A percentile compares a stretch with the other conserved stretches of the same genome.
phyloP scores from a whole-genome alignment of 2,329 filamentous ascomycete species.

The Meredithiella fracta region DNA sequence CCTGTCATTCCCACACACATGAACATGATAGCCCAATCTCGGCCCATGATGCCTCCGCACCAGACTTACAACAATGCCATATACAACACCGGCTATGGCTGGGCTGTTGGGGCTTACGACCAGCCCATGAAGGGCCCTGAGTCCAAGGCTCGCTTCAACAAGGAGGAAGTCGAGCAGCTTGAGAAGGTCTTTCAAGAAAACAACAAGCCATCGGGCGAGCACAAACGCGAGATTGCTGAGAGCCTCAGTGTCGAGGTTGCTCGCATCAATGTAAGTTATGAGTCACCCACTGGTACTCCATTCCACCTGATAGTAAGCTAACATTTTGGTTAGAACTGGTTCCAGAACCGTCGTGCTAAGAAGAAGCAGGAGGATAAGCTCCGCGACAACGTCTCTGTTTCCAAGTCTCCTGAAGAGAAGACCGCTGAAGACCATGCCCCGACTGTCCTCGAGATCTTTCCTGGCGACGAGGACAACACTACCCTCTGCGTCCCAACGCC shows the following conservation, averaged over 20 bases:
- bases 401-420: slow-evolving; percentile 21
- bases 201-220: slow-evolving; percentile 45
- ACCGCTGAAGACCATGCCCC: slow-evolving; percentile 17
- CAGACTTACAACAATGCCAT: background rate
- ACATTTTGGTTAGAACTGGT: slow-evolving; percentile 40
- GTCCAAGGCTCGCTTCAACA: slow-evolving; percentile 37
- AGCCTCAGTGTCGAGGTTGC: slow-evolving; percentile 46
- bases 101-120: background rate
- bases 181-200: slow-evolving; percentile 48
- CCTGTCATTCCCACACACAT: background rate
- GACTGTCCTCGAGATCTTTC: slow-evolving; percentile 21
- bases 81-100: background rate
- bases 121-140: slow-evolving; percentile 21
- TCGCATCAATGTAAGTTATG: slow-evolving; percentile 40
- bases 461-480: slow-evolving; percentile 17
- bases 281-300: no score
- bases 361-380: slow-evolving; percentile 51
- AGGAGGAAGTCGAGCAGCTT: slow-evolving; percentile 41
- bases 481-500: slow-evolving; percentile 25
- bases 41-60: background rate
- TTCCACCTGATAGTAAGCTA: no score
- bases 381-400: slow-evolving; percentile 38
- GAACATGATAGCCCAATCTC: slow-evolving; percentile 1
- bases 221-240: slow-evolving; percentile 44
- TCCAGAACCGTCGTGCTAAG: slow-evolving; percentile 49